A percentile compares a stretch with the other conserved stretches of the same genome.
Evolutionary conservation across 1,284 basidiomycete species (phyloP).

Genomic region (Ganoderma boninense): DNA sequence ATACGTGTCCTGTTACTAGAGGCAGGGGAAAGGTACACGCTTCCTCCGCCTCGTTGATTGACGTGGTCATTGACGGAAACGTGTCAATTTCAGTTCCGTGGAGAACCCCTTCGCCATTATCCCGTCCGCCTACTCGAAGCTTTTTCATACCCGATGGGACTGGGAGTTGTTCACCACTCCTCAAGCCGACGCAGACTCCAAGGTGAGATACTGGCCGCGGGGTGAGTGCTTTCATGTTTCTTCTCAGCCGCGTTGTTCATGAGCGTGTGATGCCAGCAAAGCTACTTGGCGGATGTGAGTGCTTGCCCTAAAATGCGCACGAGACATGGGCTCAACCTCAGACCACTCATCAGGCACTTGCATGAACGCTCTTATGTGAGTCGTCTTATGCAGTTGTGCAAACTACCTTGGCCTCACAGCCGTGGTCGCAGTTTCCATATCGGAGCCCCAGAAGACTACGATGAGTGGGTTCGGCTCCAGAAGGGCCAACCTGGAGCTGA

Average conservation of each 20-base stretch:
- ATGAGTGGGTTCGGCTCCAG: slow-evolving; percentile 67
- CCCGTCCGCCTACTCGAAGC: slow-evolving; percentile 33
- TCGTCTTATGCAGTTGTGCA: no score
- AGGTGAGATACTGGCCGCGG: slow-evolving; percentile 65
- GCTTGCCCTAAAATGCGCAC: background rate
- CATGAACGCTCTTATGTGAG: slow-evolving; percentile 66
- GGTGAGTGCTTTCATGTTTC: slow-evolving; percentile 46
- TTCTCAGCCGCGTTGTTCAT: background rate
- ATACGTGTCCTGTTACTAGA: slow-evolving; percentile 70
- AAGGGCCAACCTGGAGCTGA: slow-evolving; percentile 56
- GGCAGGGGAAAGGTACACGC: slow-evolving; percentile 65
- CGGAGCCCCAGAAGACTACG: slow-evolving; percentile 73
- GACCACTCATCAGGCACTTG: slow-evolving; percentile 46
- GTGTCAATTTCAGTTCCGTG: slow-evolving; percentile 36
- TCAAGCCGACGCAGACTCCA: slow-evolving; percentile 55
- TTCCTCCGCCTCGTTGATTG: background rate
- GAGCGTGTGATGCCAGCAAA: slow-evolving; percentile 48
- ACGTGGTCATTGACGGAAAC: background rate
- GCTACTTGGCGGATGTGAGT: slow-evolving; percentile 10
- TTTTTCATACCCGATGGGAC: slow-evolving; percentile 43
- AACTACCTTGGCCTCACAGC: background rate
- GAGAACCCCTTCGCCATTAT: slow-evolving; percentile 33
- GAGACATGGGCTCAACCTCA: background rate
- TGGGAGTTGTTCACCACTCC: slow-evolving; percentile 64
- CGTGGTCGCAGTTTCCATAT: slow-evolving; percentile 62